Evolutionary conservation across 495 filamentous ascomycete species (phyloP).

Genomic region (Usnea hakonensis): DNA sequence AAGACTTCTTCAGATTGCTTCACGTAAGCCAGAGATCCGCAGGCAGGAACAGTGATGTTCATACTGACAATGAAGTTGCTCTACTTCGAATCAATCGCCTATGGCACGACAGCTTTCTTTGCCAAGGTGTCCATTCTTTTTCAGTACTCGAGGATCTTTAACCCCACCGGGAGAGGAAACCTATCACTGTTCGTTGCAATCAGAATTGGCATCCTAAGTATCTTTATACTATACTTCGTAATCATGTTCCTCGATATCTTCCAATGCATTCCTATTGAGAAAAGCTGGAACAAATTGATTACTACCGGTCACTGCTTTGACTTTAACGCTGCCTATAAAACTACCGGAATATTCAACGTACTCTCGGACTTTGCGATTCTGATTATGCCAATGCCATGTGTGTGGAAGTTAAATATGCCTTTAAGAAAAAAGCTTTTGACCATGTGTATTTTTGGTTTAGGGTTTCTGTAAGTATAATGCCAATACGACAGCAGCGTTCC

Average conservation of each 20-base stretch:
- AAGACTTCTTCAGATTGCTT: constrained; percentile 12
- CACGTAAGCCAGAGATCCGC: not conserved
- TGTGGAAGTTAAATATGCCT: constrained; percentile 15
- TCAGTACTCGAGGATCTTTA: constrained; percentile 19
- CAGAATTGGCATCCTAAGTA: constrained; percentile 1
- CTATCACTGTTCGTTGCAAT: constrained; percentile 4
- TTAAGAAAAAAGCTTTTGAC: constrained; percentile 4
- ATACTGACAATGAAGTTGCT: constrained; percentile 1
- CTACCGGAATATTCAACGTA: constrained; percentile 16
- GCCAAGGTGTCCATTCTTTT: constrained; percentile 21
- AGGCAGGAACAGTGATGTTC: not conserved
- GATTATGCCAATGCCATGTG: constrained; percentile 10
- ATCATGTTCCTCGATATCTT: not conserved
- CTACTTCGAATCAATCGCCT: not conserved
- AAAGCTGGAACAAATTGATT: constrained; percentile 28
- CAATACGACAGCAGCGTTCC: no score
- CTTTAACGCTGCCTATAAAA: constrained; percentile 20
- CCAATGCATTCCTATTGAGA: constrained; percentile 31
- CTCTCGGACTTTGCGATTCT: constrained; percentile 21
- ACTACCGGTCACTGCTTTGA: constrained; percentile 33
- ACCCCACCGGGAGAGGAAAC: constrained; percentile 3
- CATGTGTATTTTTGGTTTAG: constrained; percentile 11
- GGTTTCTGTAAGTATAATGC: constrained; percentile 3
- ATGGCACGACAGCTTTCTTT: constrained; percentile 1
- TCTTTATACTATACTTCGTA: constrained; percentile 9